Evolutionary conservation across 495 filamentous ascomycete species (phyloP), one percentile per base, ranked within the genome.

Genomic region (Podospora tetraspora): DNA sequence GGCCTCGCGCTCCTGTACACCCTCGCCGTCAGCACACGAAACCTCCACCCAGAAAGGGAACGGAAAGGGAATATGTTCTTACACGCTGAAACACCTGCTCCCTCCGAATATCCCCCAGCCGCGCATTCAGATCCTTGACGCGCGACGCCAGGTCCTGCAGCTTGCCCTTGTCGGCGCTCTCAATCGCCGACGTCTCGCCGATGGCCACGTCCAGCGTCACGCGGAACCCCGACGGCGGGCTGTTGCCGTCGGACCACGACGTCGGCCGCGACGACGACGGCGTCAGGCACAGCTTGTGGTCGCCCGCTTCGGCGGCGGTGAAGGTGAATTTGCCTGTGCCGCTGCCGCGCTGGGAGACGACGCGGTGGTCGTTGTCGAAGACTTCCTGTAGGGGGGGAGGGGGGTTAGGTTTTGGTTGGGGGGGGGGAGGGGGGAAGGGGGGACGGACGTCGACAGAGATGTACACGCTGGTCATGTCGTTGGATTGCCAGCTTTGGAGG

Each of bases 81-180:
- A 97, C 94, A 72, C 96, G 84, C 79, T 99, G 95, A 78, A 97
- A 97, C 37, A 97, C 88, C 85, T 99, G 95, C 82, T 99, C 95
- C 66, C 93, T 82, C 72, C 91, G 83, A 73, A 99, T 94, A 80
- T 98, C 95, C 72, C 92, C 87, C 77, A 99, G 81, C 59, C 95
- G 84, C 58, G 87, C 84, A 80, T 97, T 97, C 72, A 99, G 79
- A 80, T 98, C 95, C 84, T 87, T 89, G 29, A 98, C 91, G 73
- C 91, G 90, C 81, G 91, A 86, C 59, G 93, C 91, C 71, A 99
- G 91, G 80, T 98, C 93, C 74, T 89, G 82, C 64, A 98, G 90
- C 85, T 98, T 97, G 67, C 88, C 86, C 87, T 97, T 96, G 76
- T 98, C 95, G 74, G 90, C 89, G 71, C 89, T 94, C 81, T 97